Base-by-base conservation (phyloP, 495 filamentous ascomycete genomes). In the Aspergillus nanangensis region DNA sequence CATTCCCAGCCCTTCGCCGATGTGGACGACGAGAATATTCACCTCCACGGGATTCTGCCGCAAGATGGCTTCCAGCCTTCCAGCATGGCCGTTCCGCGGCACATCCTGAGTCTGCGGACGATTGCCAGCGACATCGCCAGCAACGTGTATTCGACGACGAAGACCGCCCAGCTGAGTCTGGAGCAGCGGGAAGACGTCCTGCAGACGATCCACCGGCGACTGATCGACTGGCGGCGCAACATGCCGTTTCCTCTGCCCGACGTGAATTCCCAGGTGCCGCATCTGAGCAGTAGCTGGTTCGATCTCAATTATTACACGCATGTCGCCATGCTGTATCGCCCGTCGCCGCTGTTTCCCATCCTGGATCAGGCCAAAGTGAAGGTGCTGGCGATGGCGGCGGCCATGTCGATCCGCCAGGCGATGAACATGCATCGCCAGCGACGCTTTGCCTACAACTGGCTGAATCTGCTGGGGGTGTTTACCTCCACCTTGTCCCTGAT, bases 241-340 rank as follows among this genome's bases (percentile, higher is more conserved):
- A 71, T 69, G 63, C 67, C 67, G 8, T 71, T 71, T 41, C 67
- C 67, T 13, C 47, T 71, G 7, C 67, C 65, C 0, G 62, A 67
- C 23, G 31, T 64, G 18, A 49, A 66, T 18, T 56, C 60, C 1
- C 56, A 57, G 20, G 65, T 71, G 2, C 67, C 67, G 13, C 67
- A 69, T 52, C 47, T 71, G 3, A 56, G 49, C 22, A 67, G 55
- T 2, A 67, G 55, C 47, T 71, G 67, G 67, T 71, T 63, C 37
- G 65, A 71, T 35, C 53, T 66, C 3, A 71, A 71, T 41, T 71
- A 66, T 45, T 71, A 71, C 23, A 60, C 52, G 15, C 67, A 71
- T 31, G 40, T 65, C 17, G 56, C 55, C 14, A 64, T 65, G 62
- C 48, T 71, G 0, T 71, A 69, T 44, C 53, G 67, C 5, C 67